phyloP scores from a whole-genome alignment of 192 early-diverging fungal genomes.

The Irineochytrium annulatum region DNA sequence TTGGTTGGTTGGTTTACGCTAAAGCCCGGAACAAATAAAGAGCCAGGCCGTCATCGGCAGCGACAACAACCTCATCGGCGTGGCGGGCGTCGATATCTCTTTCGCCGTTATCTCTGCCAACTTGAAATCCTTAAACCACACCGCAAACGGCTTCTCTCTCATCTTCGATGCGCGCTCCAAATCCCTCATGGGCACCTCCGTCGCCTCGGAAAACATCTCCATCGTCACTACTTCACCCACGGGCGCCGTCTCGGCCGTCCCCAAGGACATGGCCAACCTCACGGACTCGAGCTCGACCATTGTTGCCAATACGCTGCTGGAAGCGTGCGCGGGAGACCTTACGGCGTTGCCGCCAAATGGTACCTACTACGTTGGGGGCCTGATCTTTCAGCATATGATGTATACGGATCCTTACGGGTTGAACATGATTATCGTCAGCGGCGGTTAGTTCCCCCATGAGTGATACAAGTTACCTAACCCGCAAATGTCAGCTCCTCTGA shows the following conservation, averaged over 20 bases:
- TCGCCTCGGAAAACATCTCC: too few species aligned
- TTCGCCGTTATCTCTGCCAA: neutral
- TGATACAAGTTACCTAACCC: too few species aligned
- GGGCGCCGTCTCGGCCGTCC: neutral
- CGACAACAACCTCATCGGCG: too few species aligned
- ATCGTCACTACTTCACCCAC: neutral
- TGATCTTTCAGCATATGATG: conserved; percentile 1
- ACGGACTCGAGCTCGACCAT: neutral
- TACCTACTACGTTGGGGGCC: neutral
- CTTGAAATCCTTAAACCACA: neutral
- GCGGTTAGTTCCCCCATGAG: too few species aligned
- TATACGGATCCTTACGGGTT: conserved; percentile 1
- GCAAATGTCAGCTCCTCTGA: too few species aligned
- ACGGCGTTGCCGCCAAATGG: neutral
- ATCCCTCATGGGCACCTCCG: too few species aligned
- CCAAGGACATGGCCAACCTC: neutral
- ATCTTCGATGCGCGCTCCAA: neutral
- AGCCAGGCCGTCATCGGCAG: too few species aligned
- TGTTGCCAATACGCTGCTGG: neutral
- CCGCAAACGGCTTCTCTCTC: neutral
- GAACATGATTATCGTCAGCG: neutral
- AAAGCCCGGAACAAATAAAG: too few species aligned
- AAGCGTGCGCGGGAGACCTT: neutral
- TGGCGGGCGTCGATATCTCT: neutral
- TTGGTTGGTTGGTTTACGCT: too few species aligned